These are phyloP conservation scores for Penicillium griseofulvum DNA, from an alignment of 2,329 filamentous ascomycete species.

Conservation along the genomic window DNA sequence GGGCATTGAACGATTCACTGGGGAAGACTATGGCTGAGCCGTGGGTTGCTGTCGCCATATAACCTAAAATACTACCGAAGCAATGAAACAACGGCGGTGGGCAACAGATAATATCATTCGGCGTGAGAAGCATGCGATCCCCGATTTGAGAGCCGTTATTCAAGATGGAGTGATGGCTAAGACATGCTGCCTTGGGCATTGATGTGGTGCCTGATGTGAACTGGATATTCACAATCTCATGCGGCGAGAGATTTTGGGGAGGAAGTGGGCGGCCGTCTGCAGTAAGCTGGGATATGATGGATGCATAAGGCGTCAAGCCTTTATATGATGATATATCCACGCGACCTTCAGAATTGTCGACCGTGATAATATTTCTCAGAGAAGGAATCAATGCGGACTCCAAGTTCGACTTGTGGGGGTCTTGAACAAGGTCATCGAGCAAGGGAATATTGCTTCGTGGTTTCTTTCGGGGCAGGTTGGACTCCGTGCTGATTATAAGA, in stretches of 20 bases:
- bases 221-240: slow-evolving; percentile 88
- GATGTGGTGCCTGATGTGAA: slow-evolving; percentile 97
- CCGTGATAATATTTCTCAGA: slow-evolving; percentile 67
- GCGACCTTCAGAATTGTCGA: slow-evolving; percentile 70
- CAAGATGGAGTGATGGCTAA: slow-evolving; percentile 80
- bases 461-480: slow-evolving; percentile 68
- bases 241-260: slow-evolving; percentile 50
- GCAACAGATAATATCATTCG: slow-evolving; percentile 66
- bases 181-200: slow-evolving; percentile 83
- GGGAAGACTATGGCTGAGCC: slow-evolving; percentile 80
- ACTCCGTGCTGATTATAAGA: slow-evolving; percentile 82
- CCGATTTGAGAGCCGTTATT: slow-evolving; percentile 90
- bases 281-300: slow-evolving; percentile 45
- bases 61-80: slow-evolving; percentile 89
- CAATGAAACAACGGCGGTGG: slow-evolving; percentile 64
- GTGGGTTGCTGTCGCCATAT: slow-evolving; percentile 88
- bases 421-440: slow-evolving; percentile 53
- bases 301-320: slow-evolving; percentile 49
- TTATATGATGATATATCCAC: slow-evolving; percentile 47
- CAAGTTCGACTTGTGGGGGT: slow-evolving; percentile 45
- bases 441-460: slow-evolving; percentile 61
- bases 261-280: slow-evolving; percentile 44
- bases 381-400: slow-evolving; percentile 63
- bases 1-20: slow-evolving; percentile 79
- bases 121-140: slow-evolving; percentile 74